Base-by-base conservation (phyloP, 73 alveolate genomes). In the Breviolum minutum region DNA sequence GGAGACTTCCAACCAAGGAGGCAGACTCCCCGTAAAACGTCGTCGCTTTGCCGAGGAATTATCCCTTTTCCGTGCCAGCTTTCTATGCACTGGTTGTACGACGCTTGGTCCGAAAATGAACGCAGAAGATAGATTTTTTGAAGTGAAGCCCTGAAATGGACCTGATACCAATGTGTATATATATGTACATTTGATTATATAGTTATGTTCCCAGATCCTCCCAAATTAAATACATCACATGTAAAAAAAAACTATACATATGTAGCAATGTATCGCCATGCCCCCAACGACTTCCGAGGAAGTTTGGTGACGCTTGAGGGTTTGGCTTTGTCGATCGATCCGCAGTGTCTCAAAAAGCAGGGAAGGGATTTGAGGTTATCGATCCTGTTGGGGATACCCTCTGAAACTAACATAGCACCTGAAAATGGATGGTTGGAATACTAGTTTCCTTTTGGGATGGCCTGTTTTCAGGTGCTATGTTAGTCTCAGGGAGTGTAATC, bases 1-100 rank as follows among this genome's bases (percentile, higher is more conserved):
- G 54, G 3, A 40, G n/a, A n/a, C n/a, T 40, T 3, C 54, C 54
- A n/a, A n/a, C 54, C 54, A 40, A 40, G 54, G 54, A 40, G 54
- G 3, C 54, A 40, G 54, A 71, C 12, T 10, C 19, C 54, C 82
- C 80, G 11, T 30, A 61, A 61, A 26, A 30, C 17, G 30, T 6
- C 69, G 19, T 20, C 62, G 64, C 32, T 29, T 54, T 14, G 32
- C 80, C 63, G 64, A 61, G 63, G 97, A 91, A 91, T 69, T 91
- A 91, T 30, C 97, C 97, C 88, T 91, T 91, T 61, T 71, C 97
- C 8, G 99, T 94, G 63, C 99, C 99, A 17, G 81, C 99, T n/a
- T 94, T 94, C 99, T 94, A 94, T 7, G 99, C 99, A 0, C 61
- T 94, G 69, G 92, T 94, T 60, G 99, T 94, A 32, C 92, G 98